Evolutionary conservation across 148 eudicot species (phyloP).

Genomic region (Persicaria tinctoria): DNA sequence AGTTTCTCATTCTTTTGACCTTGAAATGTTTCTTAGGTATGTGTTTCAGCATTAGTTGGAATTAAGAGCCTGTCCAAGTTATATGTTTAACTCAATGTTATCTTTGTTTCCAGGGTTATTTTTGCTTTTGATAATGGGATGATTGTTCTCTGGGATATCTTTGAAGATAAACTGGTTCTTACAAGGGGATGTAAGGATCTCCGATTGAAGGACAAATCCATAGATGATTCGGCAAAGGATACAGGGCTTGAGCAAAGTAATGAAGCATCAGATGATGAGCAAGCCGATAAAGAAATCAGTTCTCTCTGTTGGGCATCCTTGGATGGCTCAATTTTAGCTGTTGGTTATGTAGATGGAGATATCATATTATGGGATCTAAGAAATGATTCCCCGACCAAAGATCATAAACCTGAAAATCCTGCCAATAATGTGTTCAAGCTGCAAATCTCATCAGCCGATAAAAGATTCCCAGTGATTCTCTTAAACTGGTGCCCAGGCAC

Average conservation of each 20-base stretch:
- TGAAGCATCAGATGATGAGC: conserved; percentile 33
- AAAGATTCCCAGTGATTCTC: conserved; percentile 82
- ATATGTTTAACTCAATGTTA: conserved; percentile 2
- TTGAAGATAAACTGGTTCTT: conserved; percentile 54
- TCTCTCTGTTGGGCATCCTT: conserved; percentile 91
- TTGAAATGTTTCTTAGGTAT: background rate
- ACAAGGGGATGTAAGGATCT: conserved; percentile 57
- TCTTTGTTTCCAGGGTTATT: conserved; percentile 51
- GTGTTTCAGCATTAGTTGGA: background rate
- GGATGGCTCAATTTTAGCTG: conserved; percentile 87
- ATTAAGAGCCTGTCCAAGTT: background rate
- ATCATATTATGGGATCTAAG: conserved; percentile 78
- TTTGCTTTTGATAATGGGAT: conserved; percentile 77
- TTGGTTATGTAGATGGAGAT: conserved; percentile 96
- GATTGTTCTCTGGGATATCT: conserved; percentile 79
- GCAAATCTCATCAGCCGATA: conserved; percentile 65
- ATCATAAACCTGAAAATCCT: conserved; percentile 37
- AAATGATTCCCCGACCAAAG: conserved; percentile 26
- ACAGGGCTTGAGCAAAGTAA: conserved; percentile 23
- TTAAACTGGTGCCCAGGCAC: conserved; percentile 64
- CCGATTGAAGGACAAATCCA: conserved; percentile 27
- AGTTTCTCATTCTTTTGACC: background rate
- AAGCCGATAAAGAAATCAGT: conserved; percentile 71
- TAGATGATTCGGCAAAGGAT: conserved; percentile 26
- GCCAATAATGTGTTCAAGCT: conserved; percentile 53